phyloP scores from a whole-genome alignment of 139 green algal species.

The Diplosphaera chodatii region DNA sequence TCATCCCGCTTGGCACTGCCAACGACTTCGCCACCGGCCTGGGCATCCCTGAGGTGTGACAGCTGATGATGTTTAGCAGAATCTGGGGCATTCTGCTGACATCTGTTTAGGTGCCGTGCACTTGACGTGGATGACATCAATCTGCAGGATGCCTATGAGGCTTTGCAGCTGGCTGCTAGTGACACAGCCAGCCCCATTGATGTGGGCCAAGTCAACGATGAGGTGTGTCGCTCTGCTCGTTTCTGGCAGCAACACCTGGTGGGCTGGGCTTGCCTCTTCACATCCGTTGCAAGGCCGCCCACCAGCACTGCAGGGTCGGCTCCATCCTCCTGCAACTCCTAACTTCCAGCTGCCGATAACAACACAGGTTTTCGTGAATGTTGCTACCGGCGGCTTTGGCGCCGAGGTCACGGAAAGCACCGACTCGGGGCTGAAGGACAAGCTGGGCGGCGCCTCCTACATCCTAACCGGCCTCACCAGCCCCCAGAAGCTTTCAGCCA shows the following conservation, averaged over 20 bases:
- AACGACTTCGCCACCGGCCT: conserved; percentile 23
- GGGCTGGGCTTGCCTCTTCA: too few relatives aligned
- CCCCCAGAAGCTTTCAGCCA: not conserved
- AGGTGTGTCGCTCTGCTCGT: too few relatives aligned
- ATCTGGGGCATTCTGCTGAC: too few relatives aligned
- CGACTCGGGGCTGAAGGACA: conserved; percentile 14
- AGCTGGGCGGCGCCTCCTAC: conserved; percentile 16
- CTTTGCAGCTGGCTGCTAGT: conserved; percentile 12
- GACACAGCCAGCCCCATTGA: conserved; percentile 17
- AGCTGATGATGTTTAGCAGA: too few relatives aligned
- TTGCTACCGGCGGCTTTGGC: conserved; percentile 19
- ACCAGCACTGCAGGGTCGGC: too few relatives aligned
- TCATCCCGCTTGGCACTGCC: conserved; percentile 17
- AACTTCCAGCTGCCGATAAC: too few relatives aligned
- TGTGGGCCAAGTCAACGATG: conserved; percentile 9
- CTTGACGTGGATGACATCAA: too few relatives aligned
- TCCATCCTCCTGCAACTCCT: too few relatives aligned
- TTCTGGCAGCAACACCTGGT: too few relatives aligned
- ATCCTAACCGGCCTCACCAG: conserved; percentile 4
- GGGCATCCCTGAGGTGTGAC: conserved; percentile 10
- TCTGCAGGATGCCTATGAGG: conserved; percentile 15
- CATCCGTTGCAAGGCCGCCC: too few relatives aligned
- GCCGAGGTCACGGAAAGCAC: conserved; percentile 16
- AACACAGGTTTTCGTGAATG: conserved; percentile 25
- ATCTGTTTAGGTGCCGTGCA: too few relatives aligned